Conservation (phyloP, 139 green algal genomes). For the Trebouxia sp. region DNA sequence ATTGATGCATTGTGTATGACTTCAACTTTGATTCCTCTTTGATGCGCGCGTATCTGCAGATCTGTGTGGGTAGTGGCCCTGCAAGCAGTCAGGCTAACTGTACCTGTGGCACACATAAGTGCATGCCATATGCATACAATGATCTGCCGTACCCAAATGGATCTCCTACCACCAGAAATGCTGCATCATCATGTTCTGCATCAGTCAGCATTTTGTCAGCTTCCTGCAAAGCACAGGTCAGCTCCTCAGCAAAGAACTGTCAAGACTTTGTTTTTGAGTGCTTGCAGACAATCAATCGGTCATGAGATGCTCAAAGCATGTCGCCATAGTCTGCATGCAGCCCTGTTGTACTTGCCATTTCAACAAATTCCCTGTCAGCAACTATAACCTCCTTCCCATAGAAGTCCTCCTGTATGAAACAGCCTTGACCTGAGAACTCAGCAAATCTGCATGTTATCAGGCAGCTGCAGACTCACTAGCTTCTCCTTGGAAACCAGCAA, state of each 20-base stretch:
- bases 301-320: too few relatives aligned
- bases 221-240: conserved; percentile 46
- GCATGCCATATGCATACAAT: not conserved
- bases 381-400: conserved; percentile 90
- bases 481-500: conserved; percentile 83
- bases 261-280: not conserved
- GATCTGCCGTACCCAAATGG: conserved; percentile 81
- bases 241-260: not conserved
- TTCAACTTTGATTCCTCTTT: conserved; percentile 73
- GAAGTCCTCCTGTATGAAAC: conserved; percentile 92
- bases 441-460: too few relatives aligned
- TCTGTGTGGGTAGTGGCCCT: conserved; percentile 96
- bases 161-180: conserved; percentile 98
- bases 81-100: not conserved
- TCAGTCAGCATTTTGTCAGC: conserved; percentile 85
- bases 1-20: conserved; percentile 97
- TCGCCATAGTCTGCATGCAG: not conserved
- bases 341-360: conserved; percentile 52
- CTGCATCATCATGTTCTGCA: conserved; percentile 79
- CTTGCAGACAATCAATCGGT: not conserved
- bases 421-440: too few relatives aligned
- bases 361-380: conserved; percentile 94
- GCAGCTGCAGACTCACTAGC: conserved; percentile 61
- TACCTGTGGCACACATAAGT: not conserved
- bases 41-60: conserved; percentile 82